These are phyloP conservation scores for Porcisia deanei DNA, from an alignment of 208 protist species.

Conservation along the genomic window DNA sequence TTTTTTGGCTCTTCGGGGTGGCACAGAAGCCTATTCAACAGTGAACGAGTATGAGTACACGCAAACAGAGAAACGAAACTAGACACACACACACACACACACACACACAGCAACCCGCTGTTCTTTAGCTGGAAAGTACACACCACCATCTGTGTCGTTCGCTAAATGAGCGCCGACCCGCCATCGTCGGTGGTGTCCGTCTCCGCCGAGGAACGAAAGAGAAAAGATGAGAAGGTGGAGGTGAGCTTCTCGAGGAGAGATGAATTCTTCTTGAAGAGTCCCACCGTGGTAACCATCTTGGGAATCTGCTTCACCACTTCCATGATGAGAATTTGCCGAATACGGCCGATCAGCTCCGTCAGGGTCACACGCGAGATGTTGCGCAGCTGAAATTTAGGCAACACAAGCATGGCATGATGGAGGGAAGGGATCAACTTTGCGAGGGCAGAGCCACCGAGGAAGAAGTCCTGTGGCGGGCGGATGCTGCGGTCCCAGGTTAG, in stretches of 20 bases:
- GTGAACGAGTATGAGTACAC: background rate
- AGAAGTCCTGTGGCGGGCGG: constrained; percentile 45
- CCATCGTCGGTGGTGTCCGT: constrained; percentile 28
- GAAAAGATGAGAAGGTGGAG: constrained; percentile 24
- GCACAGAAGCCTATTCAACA: background rate
- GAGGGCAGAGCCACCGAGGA: constrained; percentile 49
- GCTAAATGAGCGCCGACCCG: constrained; percentile 18
- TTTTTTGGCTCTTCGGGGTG: background rate
- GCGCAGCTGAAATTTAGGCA: constrained; percentile 45
- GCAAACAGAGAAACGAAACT: background rate
- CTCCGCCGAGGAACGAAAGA: constrained; percentile 20
- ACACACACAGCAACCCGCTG: background rate
- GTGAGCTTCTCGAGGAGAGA: constrained; percentile 35
- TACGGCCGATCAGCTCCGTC: constrained; percentile 25
- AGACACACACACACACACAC: background rate
- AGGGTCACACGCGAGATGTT: constrained; percentile 40
- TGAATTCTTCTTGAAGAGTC: constrained; percentile 41
- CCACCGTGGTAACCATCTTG: constrained; percentile 48
- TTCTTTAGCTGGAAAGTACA: background rate
- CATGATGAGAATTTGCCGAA: constrained; percentile 43
- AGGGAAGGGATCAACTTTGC: constrained; percentile 57
- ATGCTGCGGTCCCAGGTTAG: constrained; percentile 60
- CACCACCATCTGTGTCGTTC: background rate
- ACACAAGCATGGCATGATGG: constrained; percentile 43
- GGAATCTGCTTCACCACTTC: constrained; percentile 56